A percentile compares a stretch with the other conserved stretches of the same genome.
phyloP scores from a whole-genome alignment of 2,329 filamentous ascomycete genomes.

The Metarhizium guizhouense region DNA sequence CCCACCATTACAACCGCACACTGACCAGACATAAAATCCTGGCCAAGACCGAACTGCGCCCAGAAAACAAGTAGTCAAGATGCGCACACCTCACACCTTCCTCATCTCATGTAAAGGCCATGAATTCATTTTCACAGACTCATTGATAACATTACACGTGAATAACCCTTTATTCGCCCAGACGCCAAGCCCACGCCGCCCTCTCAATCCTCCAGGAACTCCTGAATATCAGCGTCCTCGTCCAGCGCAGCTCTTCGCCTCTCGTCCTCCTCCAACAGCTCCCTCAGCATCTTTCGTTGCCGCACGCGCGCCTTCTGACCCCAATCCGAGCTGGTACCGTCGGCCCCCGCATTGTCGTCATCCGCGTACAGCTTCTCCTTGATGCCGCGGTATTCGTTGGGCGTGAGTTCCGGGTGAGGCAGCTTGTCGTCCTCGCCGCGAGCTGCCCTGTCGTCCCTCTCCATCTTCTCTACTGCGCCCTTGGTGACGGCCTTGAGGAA shows the following conservation, averaged over 20 bases:
- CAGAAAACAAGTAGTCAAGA: background rate
- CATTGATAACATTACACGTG: background rate
- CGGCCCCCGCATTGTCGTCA: slow-evolving; percentile 35
- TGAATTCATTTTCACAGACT: background rate
- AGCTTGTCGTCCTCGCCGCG: slow-evolving; percentile 4
- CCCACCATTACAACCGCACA: background rate
- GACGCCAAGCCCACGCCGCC: background rate
- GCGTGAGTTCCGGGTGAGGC: slow-evolving; percentile 41
- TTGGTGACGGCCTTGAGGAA: slow-evolving; percentile 58
- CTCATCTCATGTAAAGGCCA: background rate
- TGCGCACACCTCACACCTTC: background rate
- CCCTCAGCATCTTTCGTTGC: slow-evolving; percentile 58
- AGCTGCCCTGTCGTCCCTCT: slow-evolving; percentile 43
- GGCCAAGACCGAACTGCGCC: background rate
- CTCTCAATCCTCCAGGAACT: slow-evolving; percentile 49
- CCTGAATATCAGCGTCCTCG: slow-evolving; percentile 67
- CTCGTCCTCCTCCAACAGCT: slow-evolving; percentile 55
- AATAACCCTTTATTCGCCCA: background rate
- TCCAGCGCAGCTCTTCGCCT: slow-evolving; percentile 51
- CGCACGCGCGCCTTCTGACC: slow-evolving; percentile 62
- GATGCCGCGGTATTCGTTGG: slow-evolving; percentile 55
- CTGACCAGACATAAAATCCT: background rate
- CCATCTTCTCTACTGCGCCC: slow-evolving; percentile 54
- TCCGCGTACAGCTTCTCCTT: slow-evolving; percentile 46
- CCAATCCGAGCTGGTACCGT: slow-evolving; percentile 49